These are phyloP conservation scores for Boletus rufocinnamomeus DNA, from an alignment of 768 basidiomycete genomes.

Conservation along the genomic window DNA sequence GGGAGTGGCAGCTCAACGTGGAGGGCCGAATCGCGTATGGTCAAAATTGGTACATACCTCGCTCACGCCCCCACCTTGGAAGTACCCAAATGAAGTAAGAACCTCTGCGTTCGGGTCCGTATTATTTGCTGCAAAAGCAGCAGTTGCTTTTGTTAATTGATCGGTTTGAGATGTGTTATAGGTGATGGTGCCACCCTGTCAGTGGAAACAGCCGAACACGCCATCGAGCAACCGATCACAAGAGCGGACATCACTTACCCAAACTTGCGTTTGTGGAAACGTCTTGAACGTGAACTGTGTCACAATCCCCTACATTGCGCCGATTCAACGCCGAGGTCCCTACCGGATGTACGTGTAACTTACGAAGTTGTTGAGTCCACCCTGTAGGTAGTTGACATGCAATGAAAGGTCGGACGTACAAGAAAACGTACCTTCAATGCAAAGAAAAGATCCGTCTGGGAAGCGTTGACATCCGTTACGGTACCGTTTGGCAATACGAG, in stretches of 20 bases:
- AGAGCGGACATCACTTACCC: conserved; percentile 19
- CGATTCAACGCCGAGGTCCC: conserved; percentile 36
- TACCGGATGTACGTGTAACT: conserved; percentile 7
- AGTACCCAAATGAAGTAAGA: conserved; percentile 43
- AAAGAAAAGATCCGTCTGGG: conserved; percentile 46
- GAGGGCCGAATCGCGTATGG: conserved; percentile 3
- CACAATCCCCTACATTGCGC: conserved; percentile 51
- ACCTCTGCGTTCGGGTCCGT: conserved; percentile 35
- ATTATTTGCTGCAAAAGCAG: conserved; percentile 24
- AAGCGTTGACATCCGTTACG: conserved; percentile 38
- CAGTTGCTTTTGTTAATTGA: conserved; percentile 27
- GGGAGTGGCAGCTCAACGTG: conserved; percentile 1
- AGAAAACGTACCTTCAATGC: conserved; percentile 40
- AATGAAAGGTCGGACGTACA: background rate
- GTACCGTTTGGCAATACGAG: conserved; percentile 60
- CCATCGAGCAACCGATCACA: conserved; percentile 2
- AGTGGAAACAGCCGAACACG: conserved; percentile 4
- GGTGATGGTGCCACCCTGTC: conserved; percentile 51
- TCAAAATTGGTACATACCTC: conserved; percentile 33
- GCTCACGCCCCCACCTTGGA: conserved; percentile 33
- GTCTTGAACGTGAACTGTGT: conserved; percentile 57
- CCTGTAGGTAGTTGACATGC: conserved; percentile 37
- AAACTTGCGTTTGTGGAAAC: conserved; percentile 33
- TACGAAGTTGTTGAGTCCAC: conserved; percentile 67
- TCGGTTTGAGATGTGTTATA: conserved; percentile 23